Evolutionary conservation across 345 rosid genomes (phyloP).

Genomic region (Dipteronia dyeriana): DNA sequence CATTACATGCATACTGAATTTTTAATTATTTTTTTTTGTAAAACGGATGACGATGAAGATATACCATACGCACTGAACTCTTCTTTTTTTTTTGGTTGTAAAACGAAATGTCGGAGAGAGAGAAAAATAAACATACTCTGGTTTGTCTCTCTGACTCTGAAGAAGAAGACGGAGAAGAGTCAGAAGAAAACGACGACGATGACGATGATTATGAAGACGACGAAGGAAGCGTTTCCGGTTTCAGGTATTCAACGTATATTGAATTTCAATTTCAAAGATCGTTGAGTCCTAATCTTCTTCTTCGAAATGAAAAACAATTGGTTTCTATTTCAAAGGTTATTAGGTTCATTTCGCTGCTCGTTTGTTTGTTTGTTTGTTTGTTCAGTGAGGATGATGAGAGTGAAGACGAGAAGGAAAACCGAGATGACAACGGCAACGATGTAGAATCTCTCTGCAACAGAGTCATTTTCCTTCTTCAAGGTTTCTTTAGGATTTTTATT

Average conservation of each 20-base stretch:
- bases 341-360: neutral
- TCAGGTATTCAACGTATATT: slow-evolving; percentile 19
- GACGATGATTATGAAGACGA: slow-evolving; percentile 22
- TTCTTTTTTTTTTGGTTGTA: no score
- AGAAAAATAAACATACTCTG: slow-evolving; percentile 16
- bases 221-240: slow-evolving; percentile 14
- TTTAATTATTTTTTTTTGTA: no score
- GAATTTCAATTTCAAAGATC: neutral
- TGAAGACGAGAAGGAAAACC: slow-evolving; percentile 17
- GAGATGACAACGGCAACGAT: slow-evolving; percentile 24
- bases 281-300: neutral
- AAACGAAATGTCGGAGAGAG: slow-evolving; percentile 20
- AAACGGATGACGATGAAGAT: no score
- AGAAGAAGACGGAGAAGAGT: slow-evolving; percentile 1
- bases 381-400: slow-evolving; percentile 25
- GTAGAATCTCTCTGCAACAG: slow-evolving; percentile 42
- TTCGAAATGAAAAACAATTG: no score
- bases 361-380: slow-evolving; percentile 5
- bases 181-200: neutral
- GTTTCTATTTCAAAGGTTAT: neutral
- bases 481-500: slow-evolving; percentile 31
- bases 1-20: no score
- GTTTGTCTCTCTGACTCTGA: slow-evolving; percentile 30
- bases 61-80: no score
- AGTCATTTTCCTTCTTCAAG: slow-evolving; percentile 48